A percentile compares a stretch with the other conserved stretches of the same genome.
Conservation (phyloP, 2,329 filamentous ascomycete species). For the Cadophora sp. region DNA sequence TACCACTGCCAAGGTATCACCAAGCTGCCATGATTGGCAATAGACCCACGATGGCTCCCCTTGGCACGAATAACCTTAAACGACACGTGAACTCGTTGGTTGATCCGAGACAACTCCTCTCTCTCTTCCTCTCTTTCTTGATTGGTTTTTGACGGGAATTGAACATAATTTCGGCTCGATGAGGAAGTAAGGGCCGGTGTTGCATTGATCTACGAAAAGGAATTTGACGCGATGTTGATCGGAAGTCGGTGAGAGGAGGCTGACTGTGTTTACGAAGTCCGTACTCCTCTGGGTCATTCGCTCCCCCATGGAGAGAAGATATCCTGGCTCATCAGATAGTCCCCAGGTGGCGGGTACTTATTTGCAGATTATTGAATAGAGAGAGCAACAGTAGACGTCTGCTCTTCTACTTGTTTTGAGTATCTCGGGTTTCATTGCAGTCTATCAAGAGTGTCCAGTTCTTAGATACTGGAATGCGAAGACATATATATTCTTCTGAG, state of each 20-base stretch:
- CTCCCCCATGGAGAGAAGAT: no score
- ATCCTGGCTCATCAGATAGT: no score
- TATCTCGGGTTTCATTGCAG: no score
- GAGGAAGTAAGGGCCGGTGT: no score
- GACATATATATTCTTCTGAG: no score
- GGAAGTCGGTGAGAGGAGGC: not conserved
- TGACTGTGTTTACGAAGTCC: not conserved
- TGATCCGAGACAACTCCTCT: not conserved
- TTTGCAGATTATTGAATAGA: no score
- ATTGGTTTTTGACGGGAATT: not conserved
- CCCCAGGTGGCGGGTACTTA: no score
- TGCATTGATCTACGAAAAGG: not conserved
- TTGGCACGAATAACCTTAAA: slow-evolving; percentile 12
- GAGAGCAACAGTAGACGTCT: no score
- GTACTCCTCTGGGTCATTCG: no score
- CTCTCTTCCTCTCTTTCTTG: not conserved
- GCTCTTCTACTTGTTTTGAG: no score
- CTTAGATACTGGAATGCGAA: no score
- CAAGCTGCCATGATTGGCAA: slow-evolving; percentile 5
- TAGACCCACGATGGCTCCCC: not conserved
- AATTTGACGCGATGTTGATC: not conserved
- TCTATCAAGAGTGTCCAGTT: no score
- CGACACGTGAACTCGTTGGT: not conserved
- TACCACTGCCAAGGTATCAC: not conserved
- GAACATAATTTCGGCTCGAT: not conserved